These are phyloP conservation scores for Metschnikowia corniflorae DNA, from an alignment of 805 yeast genomes.

Conservation along the genomic window DNA sequence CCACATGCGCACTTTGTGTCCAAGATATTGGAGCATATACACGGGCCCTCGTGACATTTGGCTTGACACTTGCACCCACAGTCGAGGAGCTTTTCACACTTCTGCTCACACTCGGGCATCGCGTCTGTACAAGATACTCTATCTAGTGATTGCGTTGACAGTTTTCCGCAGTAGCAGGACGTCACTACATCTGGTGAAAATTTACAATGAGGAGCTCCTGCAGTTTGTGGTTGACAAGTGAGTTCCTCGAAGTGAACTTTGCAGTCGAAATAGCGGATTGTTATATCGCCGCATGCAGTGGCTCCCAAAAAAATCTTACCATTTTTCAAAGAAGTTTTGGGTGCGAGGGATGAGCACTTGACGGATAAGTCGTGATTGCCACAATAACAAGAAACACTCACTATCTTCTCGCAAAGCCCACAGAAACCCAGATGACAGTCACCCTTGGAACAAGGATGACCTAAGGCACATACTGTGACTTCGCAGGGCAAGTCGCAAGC, in stretches of 20 bases:
- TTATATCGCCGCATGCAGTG: conserved; percentile 27
- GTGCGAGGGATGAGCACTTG: conserved; percentile 42
- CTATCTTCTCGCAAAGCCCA: conserved; percentile 58
- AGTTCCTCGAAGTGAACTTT: conserved; percentile 50
- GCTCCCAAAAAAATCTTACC: conserved; percentile 29
- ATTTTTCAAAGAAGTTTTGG: conserved; percentile 27
- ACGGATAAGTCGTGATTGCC: conserved; percentile 50
- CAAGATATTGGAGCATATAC: conserved; percentile 58
- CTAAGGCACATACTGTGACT: conserved; percentile 58
- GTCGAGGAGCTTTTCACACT: conserved; percentile 57
- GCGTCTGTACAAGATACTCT: conserved; percentile 71
- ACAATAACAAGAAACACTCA: conserved; percentile 67
- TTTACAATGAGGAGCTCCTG: conserved; percentile 45
- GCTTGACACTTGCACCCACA: conserved; percentile 75
- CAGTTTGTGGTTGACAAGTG: conserved; percentile 50
- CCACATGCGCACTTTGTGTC: conserved; percentile 63
- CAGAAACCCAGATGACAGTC: conserved; percentile 80
- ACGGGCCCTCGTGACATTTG: conserved; percentile 74
- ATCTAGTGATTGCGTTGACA: conserved; percentile 38
- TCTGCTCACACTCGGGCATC: conserved; percentile 66
- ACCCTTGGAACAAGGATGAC: conserved; percentile 56
- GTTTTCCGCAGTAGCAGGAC: conserved; percentile 80
- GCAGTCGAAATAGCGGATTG: conserved; percentile 61
- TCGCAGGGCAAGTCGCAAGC: conserved; percentile 60
- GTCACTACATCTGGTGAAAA: conserved; percentile 55